phyloP scores from a whole-genome alignment of 768 basidiomycete species.

The Leccinum olivaceopallidum region DNA sequence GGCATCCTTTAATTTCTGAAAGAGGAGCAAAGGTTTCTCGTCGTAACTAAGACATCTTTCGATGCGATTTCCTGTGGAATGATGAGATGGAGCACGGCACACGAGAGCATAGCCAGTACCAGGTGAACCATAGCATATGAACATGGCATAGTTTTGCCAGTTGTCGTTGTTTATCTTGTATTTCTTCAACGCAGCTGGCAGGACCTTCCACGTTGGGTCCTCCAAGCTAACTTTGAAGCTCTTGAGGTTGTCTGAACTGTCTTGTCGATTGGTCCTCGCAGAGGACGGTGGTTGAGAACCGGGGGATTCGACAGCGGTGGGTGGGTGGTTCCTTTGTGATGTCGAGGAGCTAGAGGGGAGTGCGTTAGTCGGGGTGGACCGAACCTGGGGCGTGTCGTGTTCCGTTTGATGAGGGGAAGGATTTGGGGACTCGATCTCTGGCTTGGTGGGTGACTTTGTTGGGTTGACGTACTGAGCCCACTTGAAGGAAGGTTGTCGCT shows the following conservation, averaged over 20 bases:
- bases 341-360: slow-evolving; percentile 22
- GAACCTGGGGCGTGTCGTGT: slow-evolving; percentile 55
- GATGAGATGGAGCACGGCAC: not conserved
- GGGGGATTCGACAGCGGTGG: slow-evolving; percentile 33
- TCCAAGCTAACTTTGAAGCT: slow-evolving; percentile 98
- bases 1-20: slow-evolving; percentile 95
- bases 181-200: slow-evolving; percentile 97
- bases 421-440: slow-evolving; percentile 73
- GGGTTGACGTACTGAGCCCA: slow-evolving; percentile 84
- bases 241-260: slow-evolving; percentile 76
- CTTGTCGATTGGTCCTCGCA: slow-evolving; percentile 51
- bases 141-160: slow-evolving; percentile 99
- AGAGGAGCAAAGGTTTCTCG: slow-evolving; percentile 94
- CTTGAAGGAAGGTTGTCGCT: slow-evolving; percentile 81
- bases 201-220: slow-evolving; percentile 97
- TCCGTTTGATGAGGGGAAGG: slow-evolving; percentile 78
- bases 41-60: slow-evolving; percentile 97
- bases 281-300: slow-evolving; percentile 29
- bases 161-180: slow-evolving; percentile 98
- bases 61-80: slow-evolving; percentile 59
- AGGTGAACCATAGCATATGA: slow-evolving; percentile 94
- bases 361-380: slow-evolving; percentile 26
- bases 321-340: slow-evolving; percentile 32
- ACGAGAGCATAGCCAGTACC: slow-evolving; percentile 44
- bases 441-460: slow-evolving; percentile 78